Evolutionary conservation across 139 green algal genomes (phyloP).

Genomic region (Asterochloris erici): DNA sequence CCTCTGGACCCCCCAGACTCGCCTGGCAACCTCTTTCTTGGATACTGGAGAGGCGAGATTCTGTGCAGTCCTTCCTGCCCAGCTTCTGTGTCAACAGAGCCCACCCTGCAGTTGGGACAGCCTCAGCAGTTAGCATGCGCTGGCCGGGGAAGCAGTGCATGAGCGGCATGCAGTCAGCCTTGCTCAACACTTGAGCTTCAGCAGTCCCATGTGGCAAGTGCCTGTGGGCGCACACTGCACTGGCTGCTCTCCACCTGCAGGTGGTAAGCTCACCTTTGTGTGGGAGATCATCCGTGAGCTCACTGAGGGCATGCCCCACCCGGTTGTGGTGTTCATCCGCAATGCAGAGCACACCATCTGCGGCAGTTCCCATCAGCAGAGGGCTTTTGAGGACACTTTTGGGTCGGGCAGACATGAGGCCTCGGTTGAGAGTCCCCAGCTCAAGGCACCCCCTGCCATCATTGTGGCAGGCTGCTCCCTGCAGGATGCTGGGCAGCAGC

Average conservation of each 20-base stretch:
- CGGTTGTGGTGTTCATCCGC: constrained; percentile 21
- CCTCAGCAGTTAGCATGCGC: not conserved
- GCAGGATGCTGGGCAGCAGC: not conserved
- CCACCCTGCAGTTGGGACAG: not conserved
- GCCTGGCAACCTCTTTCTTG: not conserved
- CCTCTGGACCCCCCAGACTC: constrained; percentile 6
- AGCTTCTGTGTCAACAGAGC: not conserved
- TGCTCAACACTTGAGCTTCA: not conserved
- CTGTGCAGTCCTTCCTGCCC: not conserved
- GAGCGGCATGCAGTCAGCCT: no score
- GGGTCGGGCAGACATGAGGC: not conserved
- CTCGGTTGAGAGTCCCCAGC: not conserved
- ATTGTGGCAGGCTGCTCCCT: constrained; percentile 21
- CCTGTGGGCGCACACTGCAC: not conserved
- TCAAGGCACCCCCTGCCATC: constrained; percentile 21
- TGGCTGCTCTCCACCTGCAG: not conserved
- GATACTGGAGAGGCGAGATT: not conserved
- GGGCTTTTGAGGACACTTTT: constrained; percentile 23
- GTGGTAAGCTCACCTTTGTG: constrained; percentile 23
- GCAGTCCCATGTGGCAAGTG: not conserved
- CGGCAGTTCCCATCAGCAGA: constrained; percentile 17
- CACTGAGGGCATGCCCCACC: not conserved
- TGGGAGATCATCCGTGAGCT: constrained; percentile 20
- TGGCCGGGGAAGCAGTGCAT: no score
- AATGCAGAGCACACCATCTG: constrained; percentile 24